Base-by-base conservation (phyloP, 192 early-diverging fungal species). In the Phycomyces blakesleeanus region DNA sequence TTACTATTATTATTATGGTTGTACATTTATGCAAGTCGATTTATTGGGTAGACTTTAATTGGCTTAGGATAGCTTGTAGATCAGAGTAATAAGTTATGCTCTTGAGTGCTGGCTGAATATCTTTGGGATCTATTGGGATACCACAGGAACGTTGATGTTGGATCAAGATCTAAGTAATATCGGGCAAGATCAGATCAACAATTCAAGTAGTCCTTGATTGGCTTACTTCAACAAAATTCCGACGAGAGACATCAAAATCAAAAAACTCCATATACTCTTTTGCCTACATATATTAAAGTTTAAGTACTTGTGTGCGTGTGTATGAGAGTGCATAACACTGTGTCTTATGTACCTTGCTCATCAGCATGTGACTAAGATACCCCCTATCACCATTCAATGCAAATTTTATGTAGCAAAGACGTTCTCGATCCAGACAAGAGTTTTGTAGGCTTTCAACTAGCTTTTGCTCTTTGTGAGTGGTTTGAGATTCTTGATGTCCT, bases 191-290 rank as follows among this genome's bases (percentile, higher is more conserved):
- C 15, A 41, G 3, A 15, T 10, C 44, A 18, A 10, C 59, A 1
- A n/a, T n/a, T 44, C 47, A 47, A 26, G 3, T 47, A n/a, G n/a
- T 29, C 20, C 49, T n/a, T n/a, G n/a, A 40, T 24, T 11, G 16
- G 55, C 63, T 61, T 75, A 76, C 78, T n/a, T 63, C 34, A 18
- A 76, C 37, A 50, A 76, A 69, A 4, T 67, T 59, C 11, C 67
- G 66, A 7, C 72, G 68, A 6, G 74, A 68, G 0, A 67, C 66
- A 51, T 75, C 72, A 62, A 69, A 80, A 64, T 80, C 78, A 29
- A 80, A 50, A n/a, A 76, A 37, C 4, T 53, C 56, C 58, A 76
- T 55, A 38, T 76, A 76, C 9, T 69, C 51, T 10, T 65, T 60
- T 42, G 72, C 24, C 53, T 72, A 64, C 67, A 40, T 29, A 61